These are phyloP conservation scores for Corrigiola litoralis DNA, from an alignment of 179 eudicot genomes.

Conservation along the genomic window DNA sequence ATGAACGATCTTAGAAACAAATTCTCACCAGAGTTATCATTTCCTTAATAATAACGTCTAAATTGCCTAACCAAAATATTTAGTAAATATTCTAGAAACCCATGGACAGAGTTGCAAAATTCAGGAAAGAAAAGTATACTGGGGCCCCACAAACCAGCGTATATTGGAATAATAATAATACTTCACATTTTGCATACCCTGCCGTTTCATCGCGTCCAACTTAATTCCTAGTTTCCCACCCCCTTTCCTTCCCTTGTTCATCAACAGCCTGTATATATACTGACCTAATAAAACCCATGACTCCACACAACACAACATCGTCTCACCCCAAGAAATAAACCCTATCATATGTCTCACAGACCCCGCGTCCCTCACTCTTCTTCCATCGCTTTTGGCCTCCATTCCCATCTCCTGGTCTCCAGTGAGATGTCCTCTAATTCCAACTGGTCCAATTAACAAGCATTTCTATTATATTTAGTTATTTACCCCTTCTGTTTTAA, in stretches of 20 bases:
- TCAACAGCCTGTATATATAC: neutral
- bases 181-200: neutral
- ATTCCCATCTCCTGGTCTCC: constrained; percentile 68
- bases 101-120: too few relatives aligned
- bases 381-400: constrained; percentile 56
- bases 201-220: constrained; percentile 19
- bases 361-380: constrained; percentile 60
- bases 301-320: neutral
- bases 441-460: constrained; percentile 34
- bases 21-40: too few relatives aligned
- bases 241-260: neutral
- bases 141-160: neutral
- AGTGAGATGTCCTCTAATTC: constrained; percentile 54
- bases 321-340: neutral
- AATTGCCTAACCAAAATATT: too few relatives aligned
- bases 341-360: constrained; percentile 60
- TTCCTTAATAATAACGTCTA: too few relatives aligned
- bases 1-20: too few relatives aligned
- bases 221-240: neutral
- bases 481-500: neutral
- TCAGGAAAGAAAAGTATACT: neutral
- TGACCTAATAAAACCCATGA: neutral
- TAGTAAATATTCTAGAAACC: neutral
- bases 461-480: neutral
- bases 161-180: neutral